Conservation (phyloP, 2,329 filamentous ascomycete genomes). For the Neonectria ditissima region DNA sequence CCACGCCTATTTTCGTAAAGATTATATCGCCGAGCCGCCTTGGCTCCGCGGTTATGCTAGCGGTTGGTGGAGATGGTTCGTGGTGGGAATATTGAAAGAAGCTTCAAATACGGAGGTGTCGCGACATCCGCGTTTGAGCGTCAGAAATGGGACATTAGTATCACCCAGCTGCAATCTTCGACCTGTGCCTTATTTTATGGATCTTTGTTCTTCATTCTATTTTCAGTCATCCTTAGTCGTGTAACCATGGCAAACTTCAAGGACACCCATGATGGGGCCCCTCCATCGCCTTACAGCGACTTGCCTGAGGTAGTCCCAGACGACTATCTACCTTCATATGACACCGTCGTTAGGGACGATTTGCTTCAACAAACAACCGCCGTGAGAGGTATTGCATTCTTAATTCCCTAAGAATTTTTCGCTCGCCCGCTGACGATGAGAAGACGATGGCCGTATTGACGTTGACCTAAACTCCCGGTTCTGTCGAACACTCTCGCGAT, state of each 20-base stretch:
- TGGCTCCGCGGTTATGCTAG: not conserved
- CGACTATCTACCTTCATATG: conserved; percentile 29
- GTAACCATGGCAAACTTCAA: conserved; percentile 17
- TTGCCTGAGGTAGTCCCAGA: conserved; percentile 25
- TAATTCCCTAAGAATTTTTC: not conserved
- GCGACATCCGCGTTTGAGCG: not conserved
- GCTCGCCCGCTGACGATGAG: not conserved
- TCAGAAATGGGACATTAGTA: conserved; percentile 8
- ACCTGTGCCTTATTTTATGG: not conserved
- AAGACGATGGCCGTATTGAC: conserved; percentile 30
- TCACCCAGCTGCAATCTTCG: conserved; percentile 1
- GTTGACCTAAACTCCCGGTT: conserved; percentile 32
- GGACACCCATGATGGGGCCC: conserved; percentile 5
- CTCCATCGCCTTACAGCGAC: conserved; percentile 26
- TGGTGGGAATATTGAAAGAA: not conserved
- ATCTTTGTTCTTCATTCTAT: not conserved
- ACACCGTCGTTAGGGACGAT: conserved; percentile 18
- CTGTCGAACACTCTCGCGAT: conserved; percentile 31
- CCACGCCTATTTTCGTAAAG: conserved; percentile 8
- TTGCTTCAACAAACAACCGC: conserved; percentile 17
- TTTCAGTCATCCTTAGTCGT: not conserved
- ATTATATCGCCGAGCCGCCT: not conserved
- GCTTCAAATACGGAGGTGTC: conserved; percentile 16
- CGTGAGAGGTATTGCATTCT: conserved; percentile 22
- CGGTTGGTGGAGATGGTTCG: conserved; percentile 5